A percentile compares a stretch with the other conserved stretches of the same genome.
These are phyloP conservation scores for Myrmaecium sp. DNA, from an alignment of 2,329 filamentous ascomycete species.

Conservation along the genomic window DNA sequence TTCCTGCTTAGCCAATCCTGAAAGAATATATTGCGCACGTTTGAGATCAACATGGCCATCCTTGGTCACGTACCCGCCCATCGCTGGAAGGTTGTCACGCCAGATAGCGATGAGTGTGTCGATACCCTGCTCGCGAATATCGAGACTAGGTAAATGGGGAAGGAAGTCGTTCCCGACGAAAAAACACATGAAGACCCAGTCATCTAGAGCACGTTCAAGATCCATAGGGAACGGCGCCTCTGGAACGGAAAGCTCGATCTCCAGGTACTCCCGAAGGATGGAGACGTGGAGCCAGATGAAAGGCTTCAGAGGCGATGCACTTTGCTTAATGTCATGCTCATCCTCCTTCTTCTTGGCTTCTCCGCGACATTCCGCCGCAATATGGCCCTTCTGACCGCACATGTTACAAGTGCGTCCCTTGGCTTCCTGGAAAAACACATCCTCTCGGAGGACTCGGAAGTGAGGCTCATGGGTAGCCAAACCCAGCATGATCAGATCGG, in stretches of 20 bases:
- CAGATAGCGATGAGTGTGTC: constrained; percentile 94
- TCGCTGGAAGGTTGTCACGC: constrained; percentile 76
- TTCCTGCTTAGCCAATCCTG: constrained; percentile 81
- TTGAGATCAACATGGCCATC: constrained; percentile 82
- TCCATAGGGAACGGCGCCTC: constrained; percentile 78
- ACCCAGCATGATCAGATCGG: constrained; percentile 96
- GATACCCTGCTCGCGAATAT: constrained; percentile 94
- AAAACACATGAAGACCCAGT: constrained; percentile 99
- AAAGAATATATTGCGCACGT: constrained; percentile 72
- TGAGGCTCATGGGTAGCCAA: constrained; percentile 94
- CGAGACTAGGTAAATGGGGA: constrained; percentile 88
- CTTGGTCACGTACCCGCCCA: constrained; percentile 93
- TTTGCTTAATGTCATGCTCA: constrained; percentile 69
- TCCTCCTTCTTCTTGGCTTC: constrained; percentile 60
- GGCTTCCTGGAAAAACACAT: constrained; percentile 84
- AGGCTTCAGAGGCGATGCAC: constrained; percentile 56
- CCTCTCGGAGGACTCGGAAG: constrained; percentile 89
- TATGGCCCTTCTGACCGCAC: constrained; percentile 85
- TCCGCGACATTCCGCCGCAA: constrained; percentile 70
- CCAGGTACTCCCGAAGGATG: constrained; percentile 80
- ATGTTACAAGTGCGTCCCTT: constrained; percentile 73
- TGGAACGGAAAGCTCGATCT: constrained; percentile 71
- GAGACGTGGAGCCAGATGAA: constrained; percentile 98
- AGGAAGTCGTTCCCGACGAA: constrained; percentile 98
- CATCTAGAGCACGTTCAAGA: constrained; percentile 82